These are phyloP conservation scores for Neltuma alba DNA, from an alignment of 306 rosid species.

Conservation along the genomic window DNA sequence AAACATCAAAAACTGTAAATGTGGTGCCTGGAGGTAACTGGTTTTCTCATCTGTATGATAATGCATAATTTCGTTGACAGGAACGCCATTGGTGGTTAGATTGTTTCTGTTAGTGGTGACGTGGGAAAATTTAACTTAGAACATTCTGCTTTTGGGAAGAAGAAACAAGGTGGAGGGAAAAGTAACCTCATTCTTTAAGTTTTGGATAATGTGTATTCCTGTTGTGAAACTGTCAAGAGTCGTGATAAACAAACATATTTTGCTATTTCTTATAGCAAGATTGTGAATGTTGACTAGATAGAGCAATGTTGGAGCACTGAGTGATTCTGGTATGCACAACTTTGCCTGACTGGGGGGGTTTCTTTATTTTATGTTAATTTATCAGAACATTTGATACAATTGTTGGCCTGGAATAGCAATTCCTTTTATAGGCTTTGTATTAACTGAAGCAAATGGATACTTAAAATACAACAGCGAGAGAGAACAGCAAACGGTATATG, in stretches of 20 bases:
- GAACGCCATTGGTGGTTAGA: slow-evolving; percentile 36
- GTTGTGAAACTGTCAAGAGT: slow-evolving; percentile 7
- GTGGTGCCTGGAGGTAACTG: slow-evolving; percentile 48
- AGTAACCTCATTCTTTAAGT: slow-evolving; percentile 20
- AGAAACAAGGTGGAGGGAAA: slow-evolving; percentile 32
- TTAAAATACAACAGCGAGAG: background rate
- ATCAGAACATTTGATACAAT: background rate
- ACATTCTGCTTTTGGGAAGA: slow-evolving; percentile 23
- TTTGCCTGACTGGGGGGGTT: slow-evolving; percentile 16
- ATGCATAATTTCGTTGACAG: slow-evolving; percentile 49
- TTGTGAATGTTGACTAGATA: slow-evolving; percentile 18
- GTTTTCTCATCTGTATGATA: slow-evolving; percentile 39
- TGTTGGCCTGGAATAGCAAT: background rate
- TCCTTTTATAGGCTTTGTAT: background rate
- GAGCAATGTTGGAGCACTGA: slow-evolving; percentile 22
- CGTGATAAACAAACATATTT: slow-evolving; percentile 24
- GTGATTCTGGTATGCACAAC: background rate
- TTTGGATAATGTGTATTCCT: background rate
- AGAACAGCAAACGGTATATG: background rate
- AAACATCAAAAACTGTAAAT: slow-evolving; percentile 30
- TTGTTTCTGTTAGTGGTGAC: slow-evolving; percentile 33
- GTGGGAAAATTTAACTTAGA: slow-evolving; percentile 42
- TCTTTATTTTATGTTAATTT: background rate
- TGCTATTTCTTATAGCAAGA: background rate
- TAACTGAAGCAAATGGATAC: background rate